Evolutionary conservation across 2,329 filamentous ascomycete species (phyloP), one percentile per base, ranked within the genome.

Genomic region (Fusarium buharicum): DNA sequence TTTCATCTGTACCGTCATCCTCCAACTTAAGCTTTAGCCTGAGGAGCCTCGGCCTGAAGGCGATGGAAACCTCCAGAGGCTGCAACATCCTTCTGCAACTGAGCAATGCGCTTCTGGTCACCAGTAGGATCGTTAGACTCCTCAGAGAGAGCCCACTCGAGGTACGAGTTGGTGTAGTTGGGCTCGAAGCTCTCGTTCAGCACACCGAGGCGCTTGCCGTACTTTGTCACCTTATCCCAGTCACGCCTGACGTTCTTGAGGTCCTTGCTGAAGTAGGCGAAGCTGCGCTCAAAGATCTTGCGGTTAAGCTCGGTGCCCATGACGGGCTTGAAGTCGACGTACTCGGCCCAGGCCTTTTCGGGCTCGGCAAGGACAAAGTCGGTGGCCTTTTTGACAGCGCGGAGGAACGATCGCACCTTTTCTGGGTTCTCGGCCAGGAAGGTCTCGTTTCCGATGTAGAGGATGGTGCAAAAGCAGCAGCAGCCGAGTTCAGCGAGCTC

Each of bases 381-480:
- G 1, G 90, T 93, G 3, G 90, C 90, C 36, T 81, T 83, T 81
- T 93, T 93, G 72, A 90, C 86, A 24, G 90, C 90, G 40, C 83
- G 84, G 78, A 92, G 81, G 77, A 93, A 93, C 38, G 85, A 84
- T 55, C 77, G 76, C 4, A 90, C 86, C 72, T 88, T 87, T 2
- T 86, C 87, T 0, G 86, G 86, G 76, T 91, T 85, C 57, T 84
- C 78, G n/a, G 79, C 73, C 39, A 92, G 75, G 77, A 93, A 93
- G 9, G 71, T 71, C 69, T 92, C 89, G 76, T 93, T 92, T 69
- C 87, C 90, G 63, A 93, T 93, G 81, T 93, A 92, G 36, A 93
- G 81, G 74, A 93, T 90, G 24, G 86, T 87, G 77, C 90, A 93
- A 84, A 93, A 93, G 82, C 90, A 93, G 84, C 90, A 93, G 79